Conservation (phyloP, 306 rosid species). For the Alnus glutinosa region DNA sequence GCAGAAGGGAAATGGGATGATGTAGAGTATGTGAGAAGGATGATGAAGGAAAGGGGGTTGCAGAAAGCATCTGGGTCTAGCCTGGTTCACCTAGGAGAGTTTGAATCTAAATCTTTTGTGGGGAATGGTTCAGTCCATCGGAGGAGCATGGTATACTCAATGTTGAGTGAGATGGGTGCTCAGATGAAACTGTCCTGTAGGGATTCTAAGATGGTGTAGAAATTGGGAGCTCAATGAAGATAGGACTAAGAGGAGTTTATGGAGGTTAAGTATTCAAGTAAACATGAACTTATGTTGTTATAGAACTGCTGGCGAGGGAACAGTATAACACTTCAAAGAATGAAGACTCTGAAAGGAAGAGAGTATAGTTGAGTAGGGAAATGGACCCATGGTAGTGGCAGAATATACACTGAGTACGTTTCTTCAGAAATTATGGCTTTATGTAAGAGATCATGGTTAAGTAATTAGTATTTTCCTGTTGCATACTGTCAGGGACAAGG, state of each 20-base stretch:
- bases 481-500: no score
- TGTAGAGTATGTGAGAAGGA: constrained; percentile 59
- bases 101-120: constrained; percentile 28
- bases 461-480: no score
- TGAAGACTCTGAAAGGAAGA: constrained; percentile 17
- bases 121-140: constrained; percentile 33
- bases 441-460: no score
- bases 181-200: constrained; percentile 41
- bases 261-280: not conserved
- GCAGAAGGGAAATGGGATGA: constrained; percentile 67
- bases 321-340: not conserved
- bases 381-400: not conserved
- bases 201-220: constrained; percentile 21
- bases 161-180: constrained; percentile 52
- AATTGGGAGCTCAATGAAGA: constrained; percentile 8
- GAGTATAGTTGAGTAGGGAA: constrained; percentile 9
- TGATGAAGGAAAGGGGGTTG: constrained; percentile 53
- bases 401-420: not conserved
- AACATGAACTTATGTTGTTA: not conserved
- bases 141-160: constrained; percentile 53
- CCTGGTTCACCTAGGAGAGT: constrained; percentile 49
- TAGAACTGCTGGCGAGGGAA: not conserved
- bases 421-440: not conserved
- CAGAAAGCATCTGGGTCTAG: constrained; percentile 50
- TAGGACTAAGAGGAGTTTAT: not conserved